A percentile compares a stretch with the other conserved stretches of the same genome.
phyloP scores from a whole-genome alignment of 345 rosid genomes.

The Salix purpurea region DNA sequence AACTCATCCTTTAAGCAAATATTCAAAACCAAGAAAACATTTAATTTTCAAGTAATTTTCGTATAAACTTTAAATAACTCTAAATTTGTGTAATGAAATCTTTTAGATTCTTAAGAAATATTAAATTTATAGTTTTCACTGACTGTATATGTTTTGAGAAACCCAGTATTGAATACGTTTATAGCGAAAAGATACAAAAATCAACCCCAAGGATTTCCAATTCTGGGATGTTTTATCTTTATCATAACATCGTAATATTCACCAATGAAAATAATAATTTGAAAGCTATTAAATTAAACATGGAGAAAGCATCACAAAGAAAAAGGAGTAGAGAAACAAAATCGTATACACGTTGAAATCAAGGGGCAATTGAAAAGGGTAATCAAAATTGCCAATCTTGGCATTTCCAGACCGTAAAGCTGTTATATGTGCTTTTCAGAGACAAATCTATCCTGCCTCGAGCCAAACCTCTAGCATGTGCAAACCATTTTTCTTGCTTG shows the following conservation, averaged over 20 bases:
- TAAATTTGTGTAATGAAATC: too few species aligned
- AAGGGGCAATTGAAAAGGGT: conserved; percentile 10
- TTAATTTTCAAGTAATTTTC: too few species aligned
- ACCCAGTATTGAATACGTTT: too few species aligned
- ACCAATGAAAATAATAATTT: neutral
- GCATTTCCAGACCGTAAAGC: conserved; percentile 41
- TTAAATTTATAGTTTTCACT: too few species aligned
- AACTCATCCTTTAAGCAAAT: too few species aligned
- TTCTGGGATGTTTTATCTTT: neutral
- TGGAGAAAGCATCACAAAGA: neutral
- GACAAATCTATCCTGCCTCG: conserved; percentile 32
- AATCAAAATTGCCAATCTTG: conserved; percentile 39
- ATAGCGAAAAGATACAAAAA: neutral
- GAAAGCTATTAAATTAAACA: neutral
- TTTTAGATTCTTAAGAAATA: too few species aligned
- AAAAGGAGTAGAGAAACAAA: neutral
- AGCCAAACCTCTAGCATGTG: conserved; percentile 31
- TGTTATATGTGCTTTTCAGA: conserved; percentile 55
- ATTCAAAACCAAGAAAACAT: too few species aligned
- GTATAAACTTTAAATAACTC: too few species aligned
- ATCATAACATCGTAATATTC: too few species aligned
- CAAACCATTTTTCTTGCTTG: conserved; percentile 16
- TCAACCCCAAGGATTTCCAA: neutral
- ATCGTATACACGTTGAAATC: conserved; percentile 4
- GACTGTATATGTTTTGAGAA: too few species aligned